Conservation (phyloP, 495 filamentous ascomycete species). For the Tirmania nivea region DNA sequence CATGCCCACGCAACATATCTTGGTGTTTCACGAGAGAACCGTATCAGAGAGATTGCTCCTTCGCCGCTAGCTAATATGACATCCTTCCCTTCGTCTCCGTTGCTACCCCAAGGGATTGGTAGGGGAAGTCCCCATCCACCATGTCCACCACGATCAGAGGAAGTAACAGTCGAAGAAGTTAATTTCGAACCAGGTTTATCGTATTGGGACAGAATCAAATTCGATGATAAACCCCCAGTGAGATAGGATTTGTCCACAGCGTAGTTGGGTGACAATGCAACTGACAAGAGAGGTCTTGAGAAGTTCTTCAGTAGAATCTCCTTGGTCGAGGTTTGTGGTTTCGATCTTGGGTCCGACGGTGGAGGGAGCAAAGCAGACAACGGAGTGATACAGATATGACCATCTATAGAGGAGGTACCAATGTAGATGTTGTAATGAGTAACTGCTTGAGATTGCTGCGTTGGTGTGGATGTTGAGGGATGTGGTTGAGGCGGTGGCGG, state of each 20-base stretch:
- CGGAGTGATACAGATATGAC: constrained; percentile 75
- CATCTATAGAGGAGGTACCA: constrained; percentile 83
- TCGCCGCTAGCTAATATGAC: constrained; percentile 79
- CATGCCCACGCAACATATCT: constrained; percentile 88
- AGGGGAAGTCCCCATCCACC: constrained; percentile 43
- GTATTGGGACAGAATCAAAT: constrained; percentile 69
- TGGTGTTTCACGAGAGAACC: constrained; percentile 68
- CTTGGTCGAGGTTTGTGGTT: constrained; percentile 24
- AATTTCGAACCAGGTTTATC: constrained; percentile 37
- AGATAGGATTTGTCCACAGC: constrained; percentile 68
- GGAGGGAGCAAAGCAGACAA: constrained; percentile 34
- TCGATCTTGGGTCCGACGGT: constrained; percentile 4
- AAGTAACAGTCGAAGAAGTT: constrained; percentile 35
- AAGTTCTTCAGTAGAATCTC: constrained; percentile 86
- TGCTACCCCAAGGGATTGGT: constrained; percentile 49
- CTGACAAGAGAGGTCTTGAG: constrained; percentile 70
- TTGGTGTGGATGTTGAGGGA: constrained; percentile 28
- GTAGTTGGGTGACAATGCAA: constrained; percentile 81
- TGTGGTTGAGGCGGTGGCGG: constrained; percentile 51
- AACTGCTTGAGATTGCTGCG: constrained; percentile 26
- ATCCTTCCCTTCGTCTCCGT: constrained; percentile 52
- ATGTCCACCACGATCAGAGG: constrained; percentile 29
- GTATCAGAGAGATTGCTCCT: constrained; percentile 69
- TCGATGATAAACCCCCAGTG: constrained; percentile 75
- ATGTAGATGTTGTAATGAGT: constrained; percentile 79